phyloP scores from a whole-genome alignment of 2,329 filamentous ascomycete species.

The Xylaria sp. region DNA sequence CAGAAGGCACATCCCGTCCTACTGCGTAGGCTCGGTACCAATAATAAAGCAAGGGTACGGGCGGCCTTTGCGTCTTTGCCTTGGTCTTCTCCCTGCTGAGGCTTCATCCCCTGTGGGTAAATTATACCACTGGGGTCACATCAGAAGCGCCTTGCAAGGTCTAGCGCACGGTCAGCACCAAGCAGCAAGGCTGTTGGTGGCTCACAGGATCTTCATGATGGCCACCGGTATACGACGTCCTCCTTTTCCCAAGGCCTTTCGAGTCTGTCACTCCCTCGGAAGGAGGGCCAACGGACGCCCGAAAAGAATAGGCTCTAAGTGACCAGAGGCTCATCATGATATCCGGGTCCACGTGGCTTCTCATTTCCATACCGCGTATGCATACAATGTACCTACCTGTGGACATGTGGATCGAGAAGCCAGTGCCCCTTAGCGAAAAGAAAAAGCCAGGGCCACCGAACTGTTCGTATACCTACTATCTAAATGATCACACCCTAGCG shows the following conservation, averaged over 20 bases:
- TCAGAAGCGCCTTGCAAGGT: slow-evolving; percentile 8
- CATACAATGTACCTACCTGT: slow-evolving; percentile 3
- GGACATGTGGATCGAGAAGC: slow-evolving; percentile 10
- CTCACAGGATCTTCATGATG: slow-evolving; percentile 69
- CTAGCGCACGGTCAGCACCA: slow-evolving; percentile 23
- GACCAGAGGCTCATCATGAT: slow-evolving; percentile 7
- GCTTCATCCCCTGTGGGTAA: slow-evolving; percentile 15
- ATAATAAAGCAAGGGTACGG: slow-evolving; percentile 10
- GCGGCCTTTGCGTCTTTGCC: slow-evolving; percentile 7
- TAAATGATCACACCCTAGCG: slow-evolving; percentile 8
- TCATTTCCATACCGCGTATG: slow-evolving; percentile 12
- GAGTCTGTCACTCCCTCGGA: not conserved
- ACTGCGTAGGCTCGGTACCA: not conserved
- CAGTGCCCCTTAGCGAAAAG: slow-evolving; percentile 7
- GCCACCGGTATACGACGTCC: slow-evolving; percentile 14
- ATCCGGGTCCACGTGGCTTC: slow-evolving; percentile 21
- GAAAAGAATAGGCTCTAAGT: not conserved
- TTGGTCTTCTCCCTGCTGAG: slow-evolving; percentile 4
- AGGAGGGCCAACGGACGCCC: not conserved
- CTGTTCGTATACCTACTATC: not conserved
- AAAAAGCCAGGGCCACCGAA: not conserved
- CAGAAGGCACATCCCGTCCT: too few species aligned
- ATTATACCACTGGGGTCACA: slow-evolving; percentile 13
- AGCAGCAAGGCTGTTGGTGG: slow-evolving; percentile 1
- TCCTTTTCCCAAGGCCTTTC: slow-evolving; percentile 2